Conservation (phyloP, 1,284 basidiomycete species). For the Ceratobasidium sp. region DNA sequence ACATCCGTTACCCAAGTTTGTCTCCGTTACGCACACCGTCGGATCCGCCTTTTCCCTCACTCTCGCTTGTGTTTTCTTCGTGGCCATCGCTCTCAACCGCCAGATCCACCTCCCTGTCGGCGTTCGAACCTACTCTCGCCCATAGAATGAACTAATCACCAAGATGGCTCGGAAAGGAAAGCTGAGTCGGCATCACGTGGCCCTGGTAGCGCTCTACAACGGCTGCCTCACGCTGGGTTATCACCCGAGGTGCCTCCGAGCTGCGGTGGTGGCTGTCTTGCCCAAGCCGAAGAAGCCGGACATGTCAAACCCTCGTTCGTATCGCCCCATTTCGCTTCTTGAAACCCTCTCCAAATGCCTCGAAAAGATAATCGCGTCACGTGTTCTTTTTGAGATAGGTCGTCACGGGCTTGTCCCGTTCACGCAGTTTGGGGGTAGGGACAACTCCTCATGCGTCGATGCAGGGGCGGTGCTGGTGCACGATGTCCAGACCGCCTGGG, state of each 20-base stretch:
- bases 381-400: slow-evolving; percentile 52
- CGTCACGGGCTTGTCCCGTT: slow-evolving; percentile 51
- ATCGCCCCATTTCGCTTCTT: slow-evolving; percentile 61
- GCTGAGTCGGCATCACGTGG: no score
- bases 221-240: slow-evolving; percentile 11
- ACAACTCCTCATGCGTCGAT: slow-evolving; percentile 20
- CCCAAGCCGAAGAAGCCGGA: slow-evolving; percentile 59
- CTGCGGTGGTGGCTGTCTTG: slow-evolving; percentile 57
- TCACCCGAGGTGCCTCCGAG: slow-evolving; percentile 31
- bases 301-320: slow-evolving; percentile 58
- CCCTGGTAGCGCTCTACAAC: slow-evolving; percentile 26
- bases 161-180: no score
- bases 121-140: no score
- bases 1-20: no score
- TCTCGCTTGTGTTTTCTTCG: no score
- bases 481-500: slow-evolving; percentile 54
- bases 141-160: no score
- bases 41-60: no score
- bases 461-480: slow-evolving; percentile 49
- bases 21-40: no score
- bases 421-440: slow-evolving; percentile 57
- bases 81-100: neutral
- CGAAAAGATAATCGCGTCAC: slow-evolving; percentile 53
- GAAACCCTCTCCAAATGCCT: slow-evolving; percentile 58
- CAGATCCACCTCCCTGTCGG: neutral